Evolutionary conservation across 495 filamentous ascomycete genomes (phyloP), one percentile per base, ranked within the genome.

Genomic region (Paragyromitra xinjiangensis): DNA sequence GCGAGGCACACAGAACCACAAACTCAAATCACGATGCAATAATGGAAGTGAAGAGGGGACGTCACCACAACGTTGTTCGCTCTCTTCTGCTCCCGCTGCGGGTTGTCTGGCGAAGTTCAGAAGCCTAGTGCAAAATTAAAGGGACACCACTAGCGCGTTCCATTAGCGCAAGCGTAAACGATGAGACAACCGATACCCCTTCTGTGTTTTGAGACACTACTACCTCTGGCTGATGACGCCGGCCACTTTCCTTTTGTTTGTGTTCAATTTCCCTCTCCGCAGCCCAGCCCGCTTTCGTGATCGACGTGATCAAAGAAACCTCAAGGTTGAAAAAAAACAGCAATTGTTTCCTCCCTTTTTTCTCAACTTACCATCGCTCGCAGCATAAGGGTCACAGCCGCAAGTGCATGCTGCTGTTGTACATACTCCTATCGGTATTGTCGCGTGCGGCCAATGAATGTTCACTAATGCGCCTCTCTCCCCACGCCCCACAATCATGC

Each of bases 91-190:
- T 34, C 5, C n/a, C 7, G 58, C n/a, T 22, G 29, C 34, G 29
- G 50, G 68, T 72, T 44, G 67, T 29, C 73, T 76, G 59, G 68
- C 58, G 59, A 64, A 40, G 37, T 44, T 29, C 51, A 56, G 34
- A 59, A 65, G 74, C 19, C 69, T 71, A 73, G 72, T 42, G 34
- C 66, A 71, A 79, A 79, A 78, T 79, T 78, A 79, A 79, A 79
- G 75, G 77, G 67, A 70, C 61, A 61, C 34, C 59, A 37, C 66
- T 78, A 72, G 75, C 53, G 66, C 75, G 11, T 42, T 34, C 67
- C 22, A 72, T 79, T 78, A 79, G 77, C 58, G 69, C 62, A 77
- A 59, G 77, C 61, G 61, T 73, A 78, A 71, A 65, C 58, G 65
- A 65, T 77, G 77, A 78, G 75, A 79, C 74, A 73, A 44, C 77